Evolutionary conservation across 352 stramenopile genomes (phyloP), one percentile per base, ranked within the genome.

Genomic region (Ophiocytium majus): DNA sequence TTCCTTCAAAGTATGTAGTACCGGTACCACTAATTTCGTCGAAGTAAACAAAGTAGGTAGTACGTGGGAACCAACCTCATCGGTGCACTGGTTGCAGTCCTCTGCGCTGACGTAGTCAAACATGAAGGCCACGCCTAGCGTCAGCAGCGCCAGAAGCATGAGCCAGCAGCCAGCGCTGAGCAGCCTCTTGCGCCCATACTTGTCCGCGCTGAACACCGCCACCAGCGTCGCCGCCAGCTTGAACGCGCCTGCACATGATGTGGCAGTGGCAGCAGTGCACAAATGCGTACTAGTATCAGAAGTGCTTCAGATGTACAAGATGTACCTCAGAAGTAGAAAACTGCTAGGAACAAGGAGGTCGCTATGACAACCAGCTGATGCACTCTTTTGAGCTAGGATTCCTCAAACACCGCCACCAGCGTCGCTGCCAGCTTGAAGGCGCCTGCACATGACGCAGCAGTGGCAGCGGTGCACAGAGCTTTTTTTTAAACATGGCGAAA

Each of bases 381-480:
- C n/a, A n/a, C n/a, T n/a, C n/a, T n/a, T n/a, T n/a, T n/a, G n/a
- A n/a, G n/a, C n/a, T n/a, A n/a, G n/a, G n/a, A n/a, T n/a, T n/a
- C n/a, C n/a, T n/a, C n/a, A n/a, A 89, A 57, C 0, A 92, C 91
- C 0, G 92, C 90, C 31, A 90, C 50, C 17, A 88, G 86, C 0
- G 91, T 93, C 10, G 87, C 90, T 10, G 91, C 32, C 19, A 92
- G 85, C 89, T 93, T 94, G 50, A 93, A 92, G 33, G 85, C 80
- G 23, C 85, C 91, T 31, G 91, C 84, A 0, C 88, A 17, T 5
- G 93, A 84, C 19, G 85, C 89, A 1, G 89, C 83, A 74, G 87
- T 78, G 36, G 83, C 86, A 50, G 78, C 79, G 50, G 93, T 87
- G 49, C 91, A n/a, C n/a, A n/a, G n/a, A n/a, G n/a, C n/a, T n/a